A percentile compares a stretch with the other conserved stretches of the same genome.
Conservation (phyloP, 163 green algal genomes). For the Scenedesmus sp. region DNA sequence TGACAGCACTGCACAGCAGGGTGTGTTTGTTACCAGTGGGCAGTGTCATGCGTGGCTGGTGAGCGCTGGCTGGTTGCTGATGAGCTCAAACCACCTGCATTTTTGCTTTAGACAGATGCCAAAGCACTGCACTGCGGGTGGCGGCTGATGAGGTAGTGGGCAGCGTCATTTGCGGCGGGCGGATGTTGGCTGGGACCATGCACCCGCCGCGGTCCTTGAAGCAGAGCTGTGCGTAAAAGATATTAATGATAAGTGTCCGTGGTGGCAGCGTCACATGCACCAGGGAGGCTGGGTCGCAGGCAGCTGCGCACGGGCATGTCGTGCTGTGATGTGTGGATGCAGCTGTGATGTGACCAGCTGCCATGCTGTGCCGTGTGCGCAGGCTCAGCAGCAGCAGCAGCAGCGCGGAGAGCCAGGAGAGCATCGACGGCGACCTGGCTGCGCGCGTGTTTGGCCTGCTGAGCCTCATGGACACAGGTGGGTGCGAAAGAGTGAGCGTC, state of each 20-base stretch:
- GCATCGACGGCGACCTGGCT: slow-evolving; percentile 93
- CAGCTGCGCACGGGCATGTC: too few species aligned
- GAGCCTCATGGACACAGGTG: slow-evolving; percentile 71
- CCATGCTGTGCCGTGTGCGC: not conserved
- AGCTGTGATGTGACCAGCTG: not conserved
- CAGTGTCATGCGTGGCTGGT: slow-evolving; percentile 88
- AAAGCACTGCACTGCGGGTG: slow-evolving; percentile 83
- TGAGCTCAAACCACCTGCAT: too few species aligned
- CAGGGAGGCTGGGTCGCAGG: too few species aligned
- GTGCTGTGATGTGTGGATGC: too few species aligned
- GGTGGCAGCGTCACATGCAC: too few species aligned
- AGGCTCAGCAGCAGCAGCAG: slow-evolving; percentile 53
- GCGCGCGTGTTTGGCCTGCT: slow-evolving; percentile 91
- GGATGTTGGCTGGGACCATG: too few species aligned
- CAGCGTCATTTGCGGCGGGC: slow-evolving; percentile 88
- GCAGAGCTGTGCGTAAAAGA: too few species aligned
- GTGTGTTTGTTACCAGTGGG: slow-evolving; percentile 97
- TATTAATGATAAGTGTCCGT: too few species aligned
- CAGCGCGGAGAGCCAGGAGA: slow-evolving; percentile 70
- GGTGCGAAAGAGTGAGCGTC: not conserved
- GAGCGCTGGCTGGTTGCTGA: too few species aligned
- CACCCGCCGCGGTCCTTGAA: too few species aligned
- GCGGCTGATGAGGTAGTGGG: slow-evolving; percentile 97
- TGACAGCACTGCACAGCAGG: slow-evolving; percentile 78
- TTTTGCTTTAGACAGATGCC: too few species aligned